Conservation (phyloP, 2,329 filamentous ascomycete species). For the Aspergillus sp. region DNA sequence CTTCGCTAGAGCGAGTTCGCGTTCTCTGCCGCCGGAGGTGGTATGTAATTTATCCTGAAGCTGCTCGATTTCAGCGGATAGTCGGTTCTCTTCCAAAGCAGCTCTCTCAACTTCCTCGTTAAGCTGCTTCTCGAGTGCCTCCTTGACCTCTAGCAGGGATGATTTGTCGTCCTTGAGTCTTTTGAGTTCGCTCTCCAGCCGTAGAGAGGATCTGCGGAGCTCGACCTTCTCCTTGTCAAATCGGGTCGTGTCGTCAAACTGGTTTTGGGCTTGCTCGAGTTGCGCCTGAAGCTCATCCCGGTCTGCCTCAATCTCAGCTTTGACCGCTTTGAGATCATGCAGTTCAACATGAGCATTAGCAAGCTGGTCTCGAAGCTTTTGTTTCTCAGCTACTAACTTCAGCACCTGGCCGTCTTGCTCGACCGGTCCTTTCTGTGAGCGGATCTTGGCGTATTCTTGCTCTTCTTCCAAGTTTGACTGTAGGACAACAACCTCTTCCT, state of each 20-base stretch:
- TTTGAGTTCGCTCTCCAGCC: conserved; percentile 69
- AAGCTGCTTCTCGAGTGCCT: conserved; percentile 65
- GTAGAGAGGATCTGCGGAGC: conserved; percentile 68
- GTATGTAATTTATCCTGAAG: conserved; percentile 57
- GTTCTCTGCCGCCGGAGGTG: conserved; percentile 47
- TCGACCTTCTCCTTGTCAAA: conserved; percentile 72
- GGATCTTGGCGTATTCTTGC: conserved; percentile 62
- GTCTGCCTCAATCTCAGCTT: conserved; percentile 65
- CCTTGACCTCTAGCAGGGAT: conserved; percentile 60
- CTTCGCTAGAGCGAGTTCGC: conserved; percentile 58
- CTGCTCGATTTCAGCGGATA: conserved; percentile 53
- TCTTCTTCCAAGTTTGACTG: conserved; percentile 70
- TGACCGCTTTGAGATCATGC: conserved; percentile 59
- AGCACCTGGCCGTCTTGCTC: conserved; percentile 63
- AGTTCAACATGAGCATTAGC: conserved; percentile 64
- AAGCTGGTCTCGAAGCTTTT: conserved; percentile 66
- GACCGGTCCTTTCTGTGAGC: conserved; percentile 61
- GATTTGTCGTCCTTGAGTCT: conserved; percentile 68
- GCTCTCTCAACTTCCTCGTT: conserved; percentile 70
- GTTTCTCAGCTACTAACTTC: conserved; percentile 63
- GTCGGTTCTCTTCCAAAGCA: conserved; percentile 67
- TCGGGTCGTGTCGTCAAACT: conserved; percentile 61
- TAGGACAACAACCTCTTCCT: conserved; percentile 77
- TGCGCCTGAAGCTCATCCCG: conserved; percentile 69
- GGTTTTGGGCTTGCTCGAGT: conserved; percentile 59